Evolutionary conservation across 805 yeast species (phyloP).

Genomic region (Ogataea salicorniae): DNA sequence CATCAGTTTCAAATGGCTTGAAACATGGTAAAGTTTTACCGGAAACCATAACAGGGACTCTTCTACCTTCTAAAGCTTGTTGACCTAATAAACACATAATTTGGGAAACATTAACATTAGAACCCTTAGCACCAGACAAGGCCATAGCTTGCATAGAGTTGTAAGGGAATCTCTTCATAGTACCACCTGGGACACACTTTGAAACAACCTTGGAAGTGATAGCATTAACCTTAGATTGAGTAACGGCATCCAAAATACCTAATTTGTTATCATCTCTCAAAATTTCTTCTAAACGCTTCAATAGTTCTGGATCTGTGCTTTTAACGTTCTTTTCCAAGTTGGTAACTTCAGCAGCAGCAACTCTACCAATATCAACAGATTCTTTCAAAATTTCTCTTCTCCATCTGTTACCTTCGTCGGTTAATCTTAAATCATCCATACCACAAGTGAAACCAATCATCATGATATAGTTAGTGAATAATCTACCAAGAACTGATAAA

Average conservation of each 20-base stretch:
- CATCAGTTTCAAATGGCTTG: slow-evolving; percentile 94
- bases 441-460: slow-evolving; percentile 97
- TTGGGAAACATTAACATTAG: slow-evolving; percentile 96
- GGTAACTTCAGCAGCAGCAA: slow-evolving; percentile 93
- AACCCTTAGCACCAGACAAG: slow-evolving; percentile 97
- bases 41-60: slow-evolving; percentile 98
- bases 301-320: slow-evolving; percentile 63
- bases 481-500: slow-evolving; percentile 86
- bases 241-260: slow-evolving; percentile 91
- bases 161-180: slow-evolving; percentile 91
- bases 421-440: slow-evolving; percentile 96
- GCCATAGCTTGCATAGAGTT: slow-evolving; percentile 99
- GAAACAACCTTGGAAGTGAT: slow-evolving; percentile 93
- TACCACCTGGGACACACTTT: slow-evolving; percentile 92
- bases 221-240: slow-evolving; percentile 86
- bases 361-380: slow-evolving; percentile 77
- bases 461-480: slow-evolving; percentile 91
- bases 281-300: slow-evolving; percentile 88
- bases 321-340: slow-evolving; percentile 55
- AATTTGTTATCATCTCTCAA: slow-evolving; percentile 88
- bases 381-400: slow-evolving; percentile 76
- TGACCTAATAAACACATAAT: slow-evolving; percentile 99
- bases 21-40: slow-evolving; percentile 97
- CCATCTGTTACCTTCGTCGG: slow-evolving; percentile 86
- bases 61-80: slow-evolving; percentile 98